phyloP scores from a whole-genome alignment of 306 rosid genomes.

The Rosa chinensis region DNA sequence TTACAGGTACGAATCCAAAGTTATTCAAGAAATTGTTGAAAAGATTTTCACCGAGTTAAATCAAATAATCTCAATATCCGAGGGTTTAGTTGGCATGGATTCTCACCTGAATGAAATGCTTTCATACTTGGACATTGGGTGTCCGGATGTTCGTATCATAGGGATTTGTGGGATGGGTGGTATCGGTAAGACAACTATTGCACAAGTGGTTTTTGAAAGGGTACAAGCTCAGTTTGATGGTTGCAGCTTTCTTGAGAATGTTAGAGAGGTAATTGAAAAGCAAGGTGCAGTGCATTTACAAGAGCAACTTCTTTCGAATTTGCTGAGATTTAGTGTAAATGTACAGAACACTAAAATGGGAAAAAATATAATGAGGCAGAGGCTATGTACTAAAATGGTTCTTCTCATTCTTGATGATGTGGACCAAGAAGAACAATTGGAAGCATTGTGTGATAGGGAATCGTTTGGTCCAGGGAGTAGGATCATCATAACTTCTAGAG shows the following conservation, averaged over 20 bases:
- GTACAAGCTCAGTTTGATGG: constrained; percentile 2
- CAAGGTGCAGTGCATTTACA: constrained; percentile 12
- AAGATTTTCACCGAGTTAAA: background rate
- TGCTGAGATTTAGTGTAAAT: background rate
- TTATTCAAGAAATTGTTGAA: background rate
- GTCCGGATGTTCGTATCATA: constrained; percentile 1
- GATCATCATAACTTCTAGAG: constrained; percentile 9
- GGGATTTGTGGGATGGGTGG: constrained; percentile 23
- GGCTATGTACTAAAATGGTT: background rate
- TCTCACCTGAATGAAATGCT: background rate
- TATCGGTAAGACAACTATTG: background rate
- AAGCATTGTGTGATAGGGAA: background rate
- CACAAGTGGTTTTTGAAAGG: background rate
- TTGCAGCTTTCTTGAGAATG: constrained; percentile 4
- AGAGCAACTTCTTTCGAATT: background rate
- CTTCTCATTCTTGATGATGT: constrained; percentile 28
- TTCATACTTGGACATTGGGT: background rate
- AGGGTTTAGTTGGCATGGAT: background rate
- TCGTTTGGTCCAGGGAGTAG: constrained; percentile 23
- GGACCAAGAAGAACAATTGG: background rate
- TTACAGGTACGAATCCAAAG: background rate
- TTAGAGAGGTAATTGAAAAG: background rate
- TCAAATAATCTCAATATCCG: background rate
- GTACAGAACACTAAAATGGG: background rate
- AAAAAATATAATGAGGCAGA: background rate